These are phyloP conservation scores for Pseudozyma tsukubaensis DNA, from an alignment of 1,284 basidiomycete genomes.

Conservation along the genomic window DNA sequence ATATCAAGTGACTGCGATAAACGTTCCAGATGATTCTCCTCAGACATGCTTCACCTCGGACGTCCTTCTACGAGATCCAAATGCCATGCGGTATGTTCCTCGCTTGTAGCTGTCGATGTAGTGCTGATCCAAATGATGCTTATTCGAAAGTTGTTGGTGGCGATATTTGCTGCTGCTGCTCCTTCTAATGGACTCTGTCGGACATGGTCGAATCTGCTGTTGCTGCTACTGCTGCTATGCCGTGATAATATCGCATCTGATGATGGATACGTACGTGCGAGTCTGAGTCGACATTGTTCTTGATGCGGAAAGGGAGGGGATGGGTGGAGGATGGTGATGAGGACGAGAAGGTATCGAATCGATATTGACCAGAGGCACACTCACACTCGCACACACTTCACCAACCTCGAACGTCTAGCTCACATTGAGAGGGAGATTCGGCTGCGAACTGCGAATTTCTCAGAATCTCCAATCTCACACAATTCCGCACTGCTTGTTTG, in stretches of 20 bases:
- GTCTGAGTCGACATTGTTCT: conserved; percentile 59
- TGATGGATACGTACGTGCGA: conserved; percentile 54
- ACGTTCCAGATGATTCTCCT: background rate
- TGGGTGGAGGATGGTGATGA: conserved; percentile 36
- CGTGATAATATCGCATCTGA: conserved; percentile 21
- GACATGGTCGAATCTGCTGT: background rate
- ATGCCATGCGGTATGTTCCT: too few relatives aligned
- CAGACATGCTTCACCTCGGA: too few relatives aligned
- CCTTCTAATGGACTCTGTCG: background rate
- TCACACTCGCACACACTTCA: background rate
- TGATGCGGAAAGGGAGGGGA: conserved; percentile 33
- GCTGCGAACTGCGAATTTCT: conserved; percentile 8
- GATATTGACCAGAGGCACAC: conserved; percentile 15
- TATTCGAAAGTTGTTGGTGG: conserved; percentile 2
- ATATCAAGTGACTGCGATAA: too few relatives aligned
- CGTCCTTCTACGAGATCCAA: too few relatives aligned
- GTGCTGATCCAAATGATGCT: background rate
- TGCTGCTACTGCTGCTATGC: conserved; percentile 7
- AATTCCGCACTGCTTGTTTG: conserved; percentile 18
- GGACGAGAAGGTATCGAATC: conserved; percentile 14
- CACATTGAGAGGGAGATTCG: background rate
- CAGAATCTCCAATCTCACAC: conserved; percentile 4
- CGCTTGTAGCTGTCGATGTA: background rate
- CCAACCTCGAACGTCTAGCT: background rate
- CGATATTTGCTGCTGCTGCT: background rate